Conservation (phyloP, 2,329 filamentous ascomycete species). For the Magnaporthiopsis rhizophila region DNA sequence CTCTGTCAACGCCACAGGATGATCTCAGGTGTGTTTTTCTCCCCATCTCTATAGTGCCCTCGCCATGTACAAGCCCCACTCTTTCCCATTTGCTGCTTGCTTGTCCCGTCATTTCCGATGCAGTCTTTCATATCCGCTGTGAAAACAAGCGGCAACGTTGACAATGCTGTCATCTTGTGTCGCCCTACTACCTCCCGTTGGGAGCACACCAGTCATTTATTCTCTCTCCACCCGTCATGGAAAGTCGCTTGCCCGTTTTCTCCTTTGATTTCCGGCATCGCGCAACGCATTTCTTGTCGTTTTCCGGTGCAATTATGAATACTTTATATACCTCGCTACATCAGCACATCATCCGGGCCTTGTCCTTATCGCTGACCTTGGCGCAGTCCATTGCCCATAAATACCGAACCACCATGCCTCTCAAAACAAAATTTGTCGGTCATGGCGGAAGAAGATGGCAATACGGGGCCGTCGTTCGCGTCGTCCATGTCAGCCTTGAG, state of each 20-base stretch:
- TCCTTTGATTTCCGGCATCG: background rate
- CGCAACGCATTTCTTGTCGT: background rate
- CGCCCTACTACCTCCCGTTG: background rate
- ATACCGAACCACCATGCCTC: background rate
- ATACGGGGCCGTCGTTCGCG: slow-evolving; percentile 31
- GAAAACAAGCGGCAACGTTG: background rate
- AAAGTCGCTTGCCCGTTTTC: background rate
- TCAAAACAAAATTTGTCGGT: slow-evolving; percentile 8
- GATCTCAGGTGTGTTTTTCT: slow-evolving; percentile 5
- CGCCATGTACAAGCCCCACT: background rate
- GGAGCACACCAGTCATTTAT: background rate
- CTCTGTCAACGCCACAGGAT: background rate
- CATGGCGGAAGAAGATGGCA: slow-evolving; percentile 12
- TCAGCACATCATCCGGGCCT: background rate
- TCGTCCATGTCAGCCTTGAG: slow-evolving; percentile 47
- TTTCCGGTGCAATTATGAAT: background rate
- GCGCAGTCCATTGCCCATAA: background rate
- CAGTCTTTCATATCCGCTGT: background rate
- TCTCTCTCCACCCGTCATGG: background rate
- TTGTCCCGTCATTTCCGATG: background rate
- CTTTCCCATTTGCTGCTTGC: background rate
- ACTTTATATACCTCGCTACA: background rate
- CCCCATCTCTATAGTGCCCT: background rate
- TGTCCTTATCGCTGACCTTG: background rate
- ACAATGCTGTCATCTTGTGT: background rate